Base-by-base conservation (phyloP, 1,284 basidiomycete species). In the Ceratobasidium sp. region DNA sequence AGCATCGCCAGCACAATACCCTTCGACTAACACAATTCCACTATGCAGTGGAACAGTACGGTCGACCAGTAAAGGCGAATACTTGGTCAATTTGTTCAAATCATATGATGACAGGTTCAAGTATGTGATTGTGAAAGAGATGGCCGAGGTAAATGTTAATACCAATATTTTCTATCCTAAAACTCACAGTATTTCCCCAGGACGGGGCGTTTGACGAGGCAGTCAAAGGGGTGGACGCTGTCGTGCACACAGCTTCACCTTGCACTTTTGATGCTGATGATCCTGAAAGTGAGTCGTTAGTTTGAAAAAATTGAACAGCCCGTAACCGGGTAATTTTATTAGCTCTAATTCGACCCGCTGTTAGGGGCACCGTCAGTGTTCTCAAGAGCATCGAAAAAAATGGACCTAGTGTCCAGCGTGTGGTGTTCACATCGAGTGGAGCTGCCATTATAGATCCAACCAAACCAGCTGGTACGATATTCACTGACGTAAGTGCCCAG, bases 391-490 rank as follows among this genome's bases (percentile, higher is more conserved):
- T 87, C 57, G 78, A 84, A 76, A 86, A 86, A 77, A 79, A 86
- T 75, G 85, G 84, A 74, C 77, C 84, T 26, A 76, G 79, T 23
- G 83, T 92, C 72, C 85, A 88, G 79, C 87, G 92, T 1, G 83
- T 94, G 50, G 87, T 94, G 62, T 81, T 93, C 73, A 91, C 89
- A 0, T 81, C 80, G 9, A 85, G 91, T 0, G 84, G 82, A 52
- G 87, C 86, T 0, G 80, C 88, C 2, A 80, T 90, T 72, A 74
- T 86, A 47, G 80, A 82, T 72, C 76, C 80, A 2, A 32, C 73
- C 63, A 67, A 78, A 44, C 62, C 70, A 14, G 28, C 71, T 23
- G 58, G 70, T n/a, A 63, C 78, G 11, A 74, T 78, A 0, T 84
- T 83, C 75, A 80, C 77, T 23, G 85, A 76, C 6, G 75, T 75